Conservation (phyloP, 2,329 filamentous ascomycete species). For the Clonostachys solani region DNA sequence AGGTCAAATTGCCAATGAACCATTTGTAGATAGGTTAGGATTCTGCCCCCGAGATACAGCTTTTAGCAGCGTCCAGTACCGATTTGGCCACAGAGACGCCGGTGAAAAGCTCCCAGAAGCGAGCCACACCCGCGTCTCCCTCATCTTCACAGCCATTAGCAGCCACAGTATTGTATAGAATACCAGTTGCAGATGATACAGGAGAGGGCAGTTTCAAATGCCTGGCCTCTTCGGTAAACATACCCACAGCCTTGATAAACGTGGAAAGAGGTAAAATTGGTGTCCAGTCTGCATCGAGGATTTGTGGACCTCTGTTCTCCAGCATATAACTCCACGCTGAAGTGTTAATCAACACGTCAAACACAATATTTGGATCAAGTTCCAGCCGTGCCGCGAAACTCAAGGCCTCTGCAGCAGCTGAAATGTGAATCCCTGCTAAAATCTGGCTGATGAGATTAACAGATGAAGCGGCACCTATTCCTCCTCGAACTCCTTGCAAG, state of each 20-base stretch:
- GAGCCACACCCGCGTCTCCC: slow-evolving; percentile 24
- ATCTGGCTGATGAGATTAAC: slow-evolving; percentile 56
- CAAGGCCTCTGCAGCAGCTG: slow-evolving; percentile 51
- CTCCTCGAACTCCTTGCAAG: slow-evolving; percentile 44
- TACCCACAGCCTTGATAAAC: slow-evolving; percentile 26
- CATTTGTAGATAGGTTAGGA: no score
- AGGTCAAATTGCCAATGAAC: no score
- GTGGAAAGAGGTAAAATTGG: slow-evolving; percentile 25
- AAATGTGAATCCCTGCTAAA: slow-evolving; percentile 54
- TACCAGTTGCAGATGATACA: slow-evolving; percentile 20
- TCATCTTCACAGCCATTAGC: slow-evolving; percentile 22
- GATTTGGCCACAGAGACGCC: no score
- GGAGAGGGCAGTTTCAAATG: slow-evolving; percentile 17
- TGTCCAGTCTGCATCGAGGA: slow-evolving; percentile 27
- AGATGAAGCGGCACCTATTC: slow-evolving; percentile 47
- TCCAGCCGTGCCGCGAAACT: slow-evolving; percentile 48
- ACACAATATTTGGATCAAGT: slow-evolving; percentile 42
- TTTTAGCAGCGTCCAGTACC: no score
- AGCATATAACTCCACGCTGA: slow-evolving; percentile 30
- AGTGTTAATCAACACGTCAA: slow-evolving; percentile 38
- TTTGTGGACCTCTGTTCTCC: slow-evolving; percentile 24
- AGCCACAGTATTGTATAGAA: slow-evolving; percentile 22
- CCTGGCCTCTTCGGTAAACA: slow-evolving; percentile 22
- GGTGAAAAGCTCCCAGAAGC: slow-evolving; percentile 26
- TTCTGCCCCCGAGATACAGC: no score